Percentiles rank a stretch among this genome's conserved stretches.
These are phyloP conservation scores for Fusarium coicis DNA, from an alignment of 2,329 filamentous ascomycete genomes.

Conservation along the genomic window DNA sequence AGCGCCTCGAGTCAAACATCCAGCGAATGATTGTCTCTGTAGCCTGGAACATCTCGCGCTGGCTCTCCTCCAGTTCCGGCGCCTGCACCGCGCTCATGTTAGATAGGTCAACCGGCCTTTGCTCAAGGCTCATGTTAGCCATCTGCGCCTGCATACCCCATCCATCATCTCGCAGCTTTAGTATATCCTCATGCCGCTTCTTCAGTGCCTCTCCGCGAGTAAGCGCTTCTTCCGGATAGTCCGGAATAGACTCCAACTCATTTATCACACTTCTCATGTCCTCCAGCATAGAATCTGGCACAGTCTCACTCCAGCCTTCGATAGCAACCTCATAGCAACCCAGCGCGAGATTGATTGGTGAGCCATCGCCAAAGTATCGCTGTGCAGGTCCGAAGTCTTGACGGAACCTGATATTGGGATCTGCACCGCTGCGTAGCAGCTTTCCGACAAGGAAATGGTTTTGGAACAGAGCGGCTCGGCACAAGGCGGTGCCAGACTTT, in stretches of 20 bases:
- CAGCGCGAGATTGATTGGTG: rapidly evolving
- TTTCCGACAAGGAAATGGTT: not conserved
- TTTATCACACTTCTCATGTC: not conserved
- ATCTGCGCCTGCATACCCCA: not conserved
- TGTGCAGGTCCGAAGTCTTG: not conserved
- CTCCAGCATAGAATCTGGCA: not conserved
- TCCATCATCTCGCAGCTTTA: not conserved
- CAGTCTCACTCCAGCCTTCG: not conserved
- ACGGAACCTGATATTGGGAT: not conserved
- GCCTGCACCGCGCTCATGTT: not conserved
- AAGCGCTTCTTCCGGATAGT: not conserved
- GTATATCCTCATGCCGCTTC: not conserved
- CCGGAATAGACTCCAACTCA: not conserved
- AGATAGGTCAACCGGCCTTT: not conserved
- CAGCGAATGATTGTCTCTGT: not conserved
- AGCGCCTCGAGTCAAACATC: not conserved
- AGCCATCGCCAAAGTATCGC: not conserved
- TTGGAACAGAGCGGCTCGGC: not conserved
- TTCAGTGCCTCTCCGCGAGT: not conserved
- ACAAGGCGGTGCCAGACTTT: not conserved
- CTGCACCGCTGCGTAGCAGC: not conserved
- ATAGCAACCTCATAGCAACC: not conserved
- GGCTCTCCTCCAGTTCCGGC: rapidly evolving
- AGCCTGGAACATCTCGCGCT: not conserved
- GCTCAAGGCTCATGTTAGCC: not conserved